A percentile compares a stretch with the other conserved stretches of the same genome.
Conservation (phyloP, 192 early-diverging fungal species). For the Coemansia sp. region DNA sequence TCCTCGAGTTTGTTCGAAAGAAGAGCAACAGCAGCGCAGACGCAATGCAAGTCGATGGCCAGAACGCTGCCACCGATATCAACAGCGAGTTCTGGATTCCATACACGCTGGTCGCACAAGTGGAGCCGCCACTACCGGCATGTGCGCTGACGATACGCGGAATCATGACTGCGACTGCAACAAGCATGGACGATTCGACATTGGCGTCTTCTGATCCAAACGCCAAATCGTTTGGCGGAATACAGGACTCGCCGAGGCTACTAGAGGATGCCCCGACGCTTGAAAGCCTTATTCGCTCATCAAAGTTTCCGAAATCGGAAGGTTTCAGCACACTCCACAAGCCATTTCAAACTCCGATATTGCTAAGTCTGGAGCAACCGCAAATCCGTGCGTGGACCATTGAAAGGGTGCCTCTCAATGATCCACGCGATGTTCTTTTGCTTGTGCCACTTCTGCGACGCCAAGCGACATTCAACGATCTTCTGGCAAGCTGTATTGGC, state of each 20-base stretch:
- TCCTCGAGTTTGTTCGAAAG: constrained; percentile 19
- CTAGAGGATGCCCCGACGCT: constrained; percentile 51
- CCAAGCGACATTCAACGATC: constrained; percentile 47
- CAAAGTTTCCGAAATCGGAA: background rate
- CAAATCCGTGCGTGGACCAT: constrained; percentile 52
- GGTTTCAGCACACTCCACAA: background rate
- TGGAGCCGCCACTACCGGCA: constrained; percentile 34
- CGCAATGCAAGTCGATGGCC: constrained; percentile 20
- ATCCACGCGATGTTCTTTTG: constrained; percentile 15
- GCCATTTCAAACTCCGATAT: background rate
- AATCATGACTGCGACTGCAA: constrained; percentile 20
- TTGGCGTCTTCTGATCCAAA: background rate
- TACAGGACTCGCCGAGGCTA: constrained; percentile 36
- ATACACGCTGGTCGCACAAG: constrained; percentile 26
- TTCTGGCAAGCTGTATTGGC: constrained; percentile 38
- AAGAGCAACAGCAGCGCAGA: background rate
- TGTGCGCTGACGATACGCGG: constrained; percentile 44
- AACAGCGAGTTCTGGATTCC: constrained; percentile 30
- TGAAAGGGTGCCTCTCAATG: constrained; percentile 27
- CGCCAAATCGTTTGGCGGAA: background rate
- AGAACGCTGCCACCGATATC: background rate
- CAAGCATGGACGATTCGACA: background rate
- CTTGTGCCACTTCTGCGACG: constrained; percentile 38
- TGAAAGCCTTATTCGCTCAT: constrained; percentile 20
- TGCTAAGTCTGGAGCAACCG: constrained; percentile 24